Evolutionary conservation across 495 filamentous ascomycete species (phyloP).

Genomic region (Astrocystis sublimbata): DNA sequence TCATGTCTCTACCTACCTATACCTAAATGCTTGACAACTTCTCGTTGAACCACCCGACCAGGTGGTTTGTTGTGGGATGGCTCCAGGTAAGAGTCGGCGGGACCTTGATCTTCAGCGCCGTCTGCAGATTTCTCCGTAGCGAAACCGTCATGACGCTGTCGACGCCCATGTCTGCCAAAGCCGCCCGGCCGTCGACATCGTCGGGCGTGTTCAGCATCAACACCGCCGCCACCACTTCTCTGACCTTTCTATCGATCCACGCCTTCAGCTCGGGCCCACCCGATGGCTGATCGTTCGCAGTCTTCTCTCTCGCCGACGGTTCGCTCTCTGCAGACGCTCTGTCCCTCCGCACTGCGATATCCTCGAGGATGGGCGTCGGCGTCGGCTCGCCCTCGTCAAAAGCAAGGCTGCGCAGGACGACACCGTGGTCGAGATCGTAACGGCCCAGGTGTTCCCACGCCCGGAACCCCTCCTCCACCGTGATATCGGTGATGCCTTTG

Average conservation of each 20-base stretch:
- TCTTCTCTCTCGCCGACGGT: neutral
- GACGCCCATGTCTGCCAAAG: conserved; percentile 43
- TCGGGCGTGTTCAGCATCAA: conserved; percentile 27
- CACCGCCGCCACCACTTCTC: conserved; percentile 20
- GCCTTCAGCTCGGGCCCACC: conserved; percentile 27
- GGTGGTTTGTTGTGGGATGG: conserved; percentile 40
- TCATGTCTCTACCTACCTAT: too few species aligned
- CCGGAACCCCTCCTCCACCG: conserved; percentile 42
- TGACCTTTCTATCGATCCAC: conserved; percentile 31
- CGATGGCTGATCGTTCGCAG: neutral
- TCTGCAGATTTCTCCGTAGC: conserved; percentile 42
- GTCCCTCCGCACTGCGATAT: conserved; percentile 34
- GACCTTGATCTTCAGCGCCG: conserved; percentile 40
- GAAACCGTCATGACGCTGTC: conserved; percentile 49
- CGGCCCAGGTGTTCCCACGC: conserved; percentile 43
- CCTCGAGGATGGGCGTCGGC: conserved; percentile 32
- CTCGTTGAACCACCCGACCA: conserved; percentile 37
- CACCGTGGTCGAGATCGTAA: conserved; percentile 41
- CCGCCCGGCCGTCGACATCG: conserved; percentile 39
- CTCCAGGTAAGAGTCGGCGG: conserved; percentile 47
- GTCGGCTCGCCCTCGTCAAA: conserved; percentile 34
- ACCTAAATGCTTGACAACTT: too few species aligned
- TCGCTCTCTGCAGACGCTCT: neutral
- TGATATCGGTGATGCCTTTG: conserved; percentile 48
- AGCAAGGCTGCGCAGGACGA: conserved; percentile 32